phyloP scores from a whole-genome alignment of 805 yeast genomes.

The Zygosaccharomyces lentus region DNA sequence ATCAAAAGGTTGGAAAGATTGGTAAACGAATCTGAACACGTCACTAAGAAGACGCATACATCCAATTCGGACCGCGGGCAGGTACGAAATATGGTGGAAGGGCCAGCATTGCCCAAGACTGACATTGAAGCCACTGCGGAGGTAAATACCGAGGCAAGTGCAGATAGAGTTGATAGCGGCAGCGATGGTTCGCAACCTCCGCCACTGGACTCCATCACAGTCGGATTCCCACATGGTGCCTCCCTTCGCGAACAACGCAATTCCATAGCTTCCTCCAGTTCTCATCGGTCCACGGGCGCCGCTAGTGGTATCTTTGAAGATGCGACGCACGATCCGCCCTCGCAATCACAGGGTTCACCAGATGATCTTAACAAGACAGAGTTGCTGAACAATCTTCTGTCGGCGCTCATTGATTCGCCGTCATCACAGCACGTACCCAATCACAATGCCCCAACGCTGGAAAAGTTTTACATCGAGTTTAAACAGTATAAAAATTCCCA shows the following conservation, averaged over 20 bases:
- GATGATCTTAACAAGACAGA: constrained; percentile 4
- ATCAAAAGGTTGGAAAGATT: constrained; percentile 15
- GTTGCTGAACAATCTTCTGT: constrained; percentile 2
- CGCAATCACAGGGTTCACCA: not conserved
- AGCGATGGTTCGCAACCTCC: constrained; percentile 12
- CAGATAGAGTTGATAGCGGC: not conserved
- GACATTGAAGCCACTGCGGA: not conserved
- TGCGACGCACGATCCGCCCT: not conserved
- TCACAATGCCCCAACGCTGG: constrained; percentile 2
- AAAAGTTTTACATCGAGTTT: constrained; percentile 8
- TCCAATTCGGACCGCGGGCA: constrained; percentile 3
- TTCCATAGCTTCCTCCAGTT: not conserved
- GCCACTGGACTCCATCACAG: constrained; percentile 24
- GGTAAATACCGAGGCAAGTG: not conserved
- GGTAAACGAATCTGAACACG: constrained; percentile 7
- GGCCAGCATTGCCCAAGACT: not conserved
- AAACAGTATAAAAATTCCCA: constrained; percentile 10
- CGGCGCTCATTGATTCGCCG: not conserved
- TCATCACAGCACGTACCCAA: not conserved
- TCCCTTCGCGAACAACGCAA: not conserved
- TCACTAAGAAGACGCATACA: not conserved
- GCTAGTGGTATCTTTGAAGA: constrained; percentile 1
- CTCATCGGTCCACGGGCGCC: constrained; percentile 3
- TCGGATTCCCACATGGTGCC: constrained; percentile 12
- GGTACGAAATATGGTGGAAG: constrained; percentile 1